These are phyloP conservation scores for Diutina scorzettiae DNA, from an alignment of 1,139 yeast genomes.

Conservation along the genomic window DNA sequence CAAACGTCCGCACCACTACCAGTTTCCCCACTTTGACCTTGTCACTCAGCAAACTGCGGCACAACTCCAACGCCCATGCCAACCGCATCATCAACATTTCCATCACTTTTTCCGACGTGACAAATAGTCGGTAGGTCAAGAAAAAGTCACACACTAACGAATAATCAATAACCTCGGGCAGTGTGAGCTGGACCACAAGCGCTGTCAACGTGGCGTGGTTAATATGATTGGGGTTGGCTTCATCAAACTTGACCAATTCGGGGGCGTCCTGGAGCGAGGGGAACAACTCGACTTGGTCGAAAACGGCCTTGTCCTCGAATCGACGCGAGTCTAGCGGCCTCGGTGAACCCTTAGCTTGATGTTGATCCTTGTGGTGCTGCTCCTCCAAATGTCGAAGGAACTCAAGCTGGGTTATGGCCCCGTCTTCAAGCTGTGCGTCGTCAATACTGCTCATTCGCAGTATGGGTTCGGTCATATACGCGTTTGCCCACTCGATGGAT, in stretches of 20 bases:
- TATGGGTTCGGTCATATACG: no score
- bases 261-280: neutral
- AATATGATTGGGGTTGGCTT: neutral
- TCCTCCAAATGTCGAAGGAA: slow-evolving; percentile 1
- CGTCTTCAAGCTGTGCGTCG: no score
- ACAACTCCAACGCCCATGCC: slow-evolving; percentile 56
- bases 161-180: slow-evolving; percentile 72
- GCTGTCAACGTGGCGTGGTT: slow-evolving; percentile 31
- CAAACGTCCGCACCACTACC: slow-evolving; percentile 76
- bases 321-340: neutral
- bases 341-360: neutral
- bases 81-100: slow-evolving; percentile 52
- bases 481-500: no score
- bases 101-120: slow-evolving; percentile 45
- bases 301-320: neutral
- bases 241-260: neutral
- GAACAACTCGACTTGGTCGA: neutral
- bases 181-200: slow-evolving; percentile 61
- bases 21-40: slow-evolving; percentile 41
- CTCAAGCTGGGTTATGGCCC: neutral
- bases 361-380: slow-evolving; percentile 1
- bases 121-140: slow-evolving; percentile 66
- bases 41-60: slow-evolving; percentile 19
- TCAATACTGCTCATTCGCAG: no score
- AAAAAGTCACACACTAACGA: slow-evolving; percentile 74